phyloP scores from a whole-genome alignment of 2,329 filamentous ascomycete species.

The Fusarium scirpi region DNA sequence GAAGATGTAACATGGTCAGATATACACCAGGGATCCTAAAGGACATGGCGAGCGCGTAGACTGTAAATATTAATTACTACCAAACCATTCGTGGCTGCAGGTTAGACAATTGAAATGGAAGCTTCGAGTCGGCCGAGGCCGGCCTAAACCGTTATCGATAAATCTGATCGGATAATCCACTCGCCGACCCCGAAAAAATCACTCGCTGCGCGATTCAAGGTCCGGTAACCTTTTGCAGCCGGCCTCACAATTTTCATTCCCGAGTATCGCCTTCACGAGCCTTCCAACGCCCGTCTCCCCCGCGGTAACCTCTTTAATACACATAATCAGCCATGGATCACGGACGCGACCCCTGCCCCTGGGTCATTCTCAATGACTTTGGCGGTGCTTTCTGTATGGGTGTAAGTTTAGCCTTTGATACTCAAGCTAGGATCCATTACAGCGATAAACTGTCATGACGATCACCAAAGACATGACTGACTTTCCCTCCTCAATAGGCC shows the following conservation, averaged over 20 bases:
- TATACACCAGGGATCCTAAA: accelerated
- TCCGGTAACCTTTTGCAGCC: conserved; percentile 34
- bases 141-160: conserved; percentile 14
- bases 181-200: conserved; percentile 31
- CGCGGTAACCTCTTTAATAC: conserved; percentile 9
- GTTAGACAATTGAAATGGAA: conserved; percentile 20
- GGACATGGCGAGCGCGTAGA: background rate
- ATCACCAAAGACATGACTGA: conserved; percentile 27
- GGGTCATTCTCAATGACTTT: conserved; percentile 96
- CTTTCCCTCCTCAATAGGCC: conserved; percentile 59
- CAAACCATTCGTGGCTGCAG: background rate
- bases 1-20: background rate
- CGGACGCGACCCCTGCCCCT: conserved; percentile 95
- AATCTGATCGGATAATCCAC: conserved; percentile 20
- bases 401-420: conserved; percentile 64
- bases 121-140: conserved; percentile 28
- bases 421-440: conserved; percentile 6
- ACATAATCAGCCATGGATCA: conserved; percentile 78
- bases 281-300: conserved; percentile 16
- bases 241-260: conserved; percentile 41
- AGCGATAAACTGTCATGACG: conserved; percentile 13
- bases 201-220: conserved; percentile 30
- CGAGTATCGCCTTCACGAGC: conserved; percentile 23
- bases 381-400: conserved; percentile 98
- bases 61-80: background rate